A percentile compares a stretch with the other conserved stretches of the same genome.
Evolutionary conservation across 805 yeast species (phyloP).

Genomic region (Kazachstania kunashirensis): DNA sequence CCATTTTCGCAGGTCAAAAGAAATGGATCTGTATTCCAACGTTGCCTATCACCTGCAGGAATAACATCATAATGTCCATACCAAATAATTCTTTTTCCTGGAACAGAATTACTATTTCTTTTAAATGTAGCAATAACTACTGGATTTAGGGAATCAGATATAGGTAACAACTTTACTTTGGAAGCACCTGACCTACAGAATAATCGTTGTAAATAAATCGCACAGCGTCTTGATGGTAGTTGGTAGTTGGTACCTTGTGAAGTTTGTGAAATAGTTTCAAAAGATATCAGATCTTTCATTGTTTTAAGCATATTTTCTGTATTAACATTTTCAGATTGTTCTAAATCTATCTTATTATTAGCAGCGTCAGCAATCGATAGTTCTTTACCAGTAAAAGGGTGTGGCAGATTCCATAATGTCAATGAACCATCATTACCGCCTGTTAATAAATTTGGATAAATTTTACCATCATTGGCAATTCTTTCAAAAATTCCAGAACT

Average conservation of each 20-base stretch:
- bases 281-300: constrained; percentile 53
- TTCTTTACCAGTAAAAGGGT: constrained; percentile 1
- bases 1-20: constrained; percentile 69
- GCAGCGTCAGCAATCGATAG: background rate
- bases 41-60: constrained; percentile 51
- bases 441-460: constrained; percentile 42
- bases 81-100: constrained; percentile 54
- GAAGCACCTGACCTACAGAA: constrained; percentile 63
- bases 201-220: constrained; percentile 56
- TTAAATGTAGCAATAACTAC: constrained; percentile 68
- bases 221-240: constrained; percentile 80
- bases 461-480: constrained; percentile 17
- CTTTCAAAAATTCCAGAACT: constrained; percentile 42
- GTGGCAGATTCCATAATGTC: constrained; percentile 53
- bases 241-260: constrained; percentile 36
- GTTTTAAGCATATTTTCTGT: constrained; percentile 58
- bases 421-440: constrained; percentile 66
- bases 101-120: constrained; percentile 29
- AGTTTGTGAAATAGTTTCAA: constrained; percentile 66
- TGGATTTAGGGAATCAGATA: constrained; percentile 65
- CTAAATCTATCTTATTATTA: background rate
- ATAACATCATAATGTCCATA: constrained; percentile 97
- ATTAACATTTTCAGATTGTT: constrained; percentile 25
- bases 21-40: constrained; percentile 79
- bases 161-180: constrained; percentile 57